These are phyloP conservation scores for Camelina laxa DNA, from an alignment of 345 rosid species.

Conservation along the genomic window DNA sequence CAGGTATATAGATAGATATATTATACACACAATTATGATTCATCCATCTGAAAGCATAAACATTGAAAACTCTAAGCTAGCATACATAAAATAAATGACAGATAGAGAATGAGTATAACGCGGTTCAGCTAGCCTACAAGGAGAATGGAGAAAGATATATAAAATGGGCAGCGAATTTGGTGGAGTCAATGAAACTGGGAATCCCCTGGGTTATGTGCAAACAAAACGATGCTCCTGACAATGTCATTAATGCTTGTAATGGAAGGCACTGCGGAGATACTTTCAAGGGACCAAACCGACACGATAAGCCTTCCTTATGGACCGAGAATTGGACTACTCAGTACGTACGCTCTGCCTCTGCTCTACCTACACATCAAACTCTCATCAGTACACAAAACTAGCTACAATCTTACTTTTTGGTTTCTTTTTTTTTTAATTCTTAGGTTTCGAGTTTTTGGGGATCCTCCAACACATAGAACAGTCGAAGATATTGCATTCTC, in stretches of 20 bases:
- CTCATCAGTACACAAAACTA: not conserved
- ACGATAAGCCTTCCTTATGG: conserved; percentile 70
- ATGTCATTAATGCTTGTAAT: conserved; percentile 77
- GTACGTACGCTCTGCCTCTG: not conserved
- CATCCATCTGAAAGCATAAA: not conserved
- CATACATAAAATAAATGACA: conserved; percentile 29
- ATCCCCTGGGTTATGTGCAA: conserved; percentile 92
- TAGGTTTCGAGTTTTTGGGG: conserved; percentile 64
- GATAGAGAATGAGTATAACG: conserved; percentile 84
- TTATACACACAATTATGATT: not conserved
- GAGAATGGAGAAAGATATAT: conserved; percentile 59
- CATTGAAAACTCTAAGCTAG: not conserved
- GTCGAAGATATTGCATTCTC: conserved; percentile 70
- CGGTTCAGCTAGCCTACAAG: conserved; percentile 54
- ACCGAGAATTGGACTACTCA: conserved; percentile 77
- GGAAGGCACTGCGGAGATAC: conserved; percentile 77
- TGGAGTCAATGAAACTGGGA: conserved; percentile 63
- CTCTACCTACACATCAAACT: not conserved
- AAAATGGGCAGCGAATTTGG: conserved; percentile 73
- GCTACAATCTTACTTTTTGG: not conserved
- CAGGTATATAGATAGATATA: conserved; percentile 42
- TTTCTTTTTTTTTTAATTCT: not conserved
- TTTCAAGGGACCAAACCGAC: conserved; percentile 66
- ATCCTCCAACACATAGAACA: conserved; percentile 51
- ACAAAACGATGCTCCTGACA: conserved; percentile 77